Conservation (phyloP, 805 yeast genomes). For the Priceomyces haplophilus region DNA sequence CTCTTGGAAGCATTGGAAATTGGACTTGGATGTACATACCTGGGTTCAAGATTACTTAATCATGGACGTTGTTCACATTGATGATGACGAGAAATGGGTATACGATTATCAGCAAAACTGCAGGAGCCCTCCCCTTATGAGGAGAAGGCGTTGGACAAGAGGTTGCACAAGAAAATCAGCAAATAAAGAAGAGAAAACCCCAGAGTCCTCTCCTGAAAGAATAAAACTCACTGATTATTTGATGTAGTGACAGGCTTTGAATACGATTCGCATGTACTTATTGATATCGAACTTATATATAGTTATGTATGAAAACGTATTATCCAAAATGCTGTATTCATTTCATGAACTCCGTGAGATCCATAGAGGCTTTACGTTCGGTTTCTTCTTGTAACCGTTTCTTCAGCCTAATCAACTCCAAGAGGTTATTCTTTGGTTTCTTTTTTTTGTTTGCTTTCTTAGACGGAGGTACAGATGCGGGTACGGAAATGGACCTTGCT, state of each 20-base stretch:
- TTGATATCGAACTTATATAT: not conserved
- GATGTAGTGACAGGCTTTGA: no score
- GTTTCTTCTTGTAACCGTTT: constrained; percentile 27
- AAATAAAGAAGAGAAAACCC: not conserved
- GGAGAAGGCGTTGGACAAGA: constrained; percentile 71
- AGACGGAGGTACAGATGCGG: not conserved
- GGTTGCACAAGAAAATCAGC: constrained; percentile 22
- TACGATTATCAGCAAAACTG: constrained; percentile 51
- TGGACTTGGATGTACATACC: constrained; percentile 58
- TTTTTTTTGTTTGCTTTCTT: constrained; percentile 33
- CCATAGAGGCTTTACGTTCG: constrained; percentile 33
- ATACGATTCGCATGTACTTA: not conserved
- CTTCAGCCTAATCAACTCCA: constrained; percentile 41
- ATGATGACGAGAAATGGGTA: constrained; percentile 81
- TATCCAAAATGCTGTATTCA: constrained; percentile 1
- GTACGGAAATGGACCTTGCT: not conserved
- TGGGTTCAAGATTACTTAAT: constrained; percentile 62
- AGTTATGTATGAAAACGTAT: not conserved
- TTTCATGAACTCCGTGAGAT: constrained; percentile 50
- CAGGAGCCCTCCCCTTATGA: constrained; percentile 36
- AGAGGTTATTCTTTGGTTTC: constrained; percentile 45
- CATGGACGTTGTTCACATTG: constrained; percentile 53
- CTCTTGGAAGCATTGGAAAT: constrained; percentile 50
- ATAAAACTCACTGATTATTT: constrained; percentile 4
- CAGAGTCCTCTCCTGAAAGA: not conserved